A percentile compares a stretch with the other conserved stretches of the same genome.
Conservation (phyloP, 345 rosid genomes). For the Eucalyptus cloeziana region DNA sequence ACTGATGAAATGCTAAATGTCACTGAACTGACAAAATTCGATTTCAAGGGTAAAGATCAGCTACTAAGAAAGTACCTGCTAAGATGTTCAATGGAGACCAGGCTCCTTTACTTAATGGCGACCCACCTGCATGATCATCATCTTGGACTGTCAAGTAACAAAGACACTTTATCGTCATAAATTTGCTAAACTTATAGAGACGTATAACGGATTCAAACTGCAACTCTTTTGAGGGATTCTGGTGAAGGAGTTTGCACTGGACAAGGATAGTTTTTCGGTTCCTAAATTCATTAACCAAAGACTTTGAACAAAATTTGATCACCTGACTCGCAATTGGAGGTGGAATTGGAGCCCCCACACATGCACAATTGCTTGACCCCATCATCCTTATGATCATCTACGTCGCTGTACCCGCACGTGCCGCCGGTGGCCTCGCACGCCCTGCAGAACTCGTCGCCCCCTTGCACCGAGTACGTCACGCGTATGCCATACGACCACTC, state of each 20-base stretch:
- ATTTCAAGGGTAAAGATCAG: not conserved
- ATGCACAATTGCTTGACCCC: constrained; percentile 65
- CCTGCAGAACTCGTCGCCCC: constrained; percentile 53
- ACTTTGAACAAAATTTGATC: not conserved
- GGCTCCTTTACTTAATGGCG: not conserved
- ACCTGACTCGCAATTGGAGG: constrained; percentile 82
- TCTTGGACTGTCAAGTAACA: not conserved
- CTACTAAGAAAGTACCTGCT: constrained; percentile 1
- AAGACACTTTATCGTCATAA: not conserved
- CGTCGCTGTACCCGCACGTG: constrained; percentile 52
- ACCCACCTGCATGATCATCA: constrained; percentile 1
- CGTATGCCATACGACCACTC: constrained; percentile 79
- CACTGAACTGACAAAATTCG: not conserved
- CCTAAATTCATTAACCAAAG: not conserved
- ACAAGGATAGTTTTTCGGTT: not conserved
- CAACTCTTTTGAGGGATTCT: not conserved
- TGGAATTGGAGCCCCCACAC: constrained; percentile 55
- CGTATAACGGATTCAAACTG: not conserved
- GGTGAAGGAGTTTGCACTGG: not conserved
- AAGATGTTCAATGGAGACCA: not conserved
- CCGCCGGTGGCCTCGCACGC: constrained; percentile 88
- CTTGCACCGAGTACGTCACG: constrained; percentile 65
- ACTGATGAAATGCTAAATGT: not conserved
- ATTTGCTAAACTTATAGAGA: not conserved
- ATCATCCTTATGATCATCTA: not conserved